A percentile compares a stretch with the other conserved stretches of the same genome.
Evolutionary conservation across 2,329 filamentous ascomycete species (phyloP).

Genomic region (Macrophomina phaseolina): DNA sequence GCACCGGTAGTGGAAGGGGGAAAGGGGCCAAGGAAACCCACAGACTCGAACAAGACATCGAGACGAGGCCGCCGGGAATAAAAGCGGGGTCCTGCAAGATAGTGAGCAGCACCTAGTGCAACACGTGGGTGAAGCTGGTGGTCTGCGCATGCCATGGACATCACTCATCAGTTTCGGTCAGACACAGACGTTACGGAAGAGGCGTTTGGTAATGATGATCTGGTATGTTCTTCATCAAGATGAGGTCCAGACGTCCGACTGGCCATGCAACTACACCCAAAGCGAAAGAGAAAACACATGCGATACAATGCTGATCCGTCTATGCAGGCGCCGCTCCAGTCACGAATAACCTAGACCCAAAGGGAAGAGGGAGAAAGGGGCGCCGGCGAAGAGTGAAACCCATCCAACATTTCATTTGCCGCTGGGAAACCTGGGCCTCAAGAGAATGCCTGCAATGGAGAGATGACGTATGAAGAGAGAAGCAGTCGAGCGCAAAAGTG

Average conservation of each 20-base stretch:
- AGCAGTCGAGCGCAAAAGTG: background rate
- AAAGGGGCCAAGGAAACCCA: background rate
- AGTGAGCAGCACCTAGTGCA: background rate
- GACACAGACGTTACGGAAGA: background rate
- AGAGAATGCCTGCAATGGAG: conserved; percentile 6
- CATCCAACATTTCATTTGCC: conserved; percentile 5
- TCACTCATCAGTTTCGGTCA: too few relatives aligned
- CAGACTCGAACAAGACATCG: background rate
- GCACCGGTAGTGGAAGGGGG: conserved; percentile 1
- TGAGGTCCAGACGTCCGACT: background rate
- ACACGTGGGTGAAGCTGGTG: background rate
- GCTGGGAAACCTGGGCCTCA: background rate
- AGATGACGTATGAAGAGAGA: background rate
- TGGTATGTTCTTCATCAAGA: conserved; percentile 2
- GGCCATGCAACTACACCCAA: background rate
- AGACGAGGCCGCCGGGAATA: background rate
- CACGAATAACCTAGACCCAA: conserved; percentile 8
- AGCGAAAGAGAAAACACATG: conserved; percentile 7
- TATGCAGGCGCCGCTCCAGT: conserved; percentile 21
- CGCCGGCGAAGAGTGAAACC: background rate
- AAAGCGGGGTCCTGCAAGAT: conserved; percentile 3
- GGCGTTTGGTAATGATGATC: background rate
- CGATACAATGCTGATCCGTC: conserved; percentile 15
- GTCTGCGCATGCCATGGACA: background rate
- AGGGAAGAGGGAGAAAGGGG: background rate